Percentiles rank a stretch among this genome's conserved stretches.
Conservation (phyloP, 108 stramenopile genomes). For the Hondaea fermentalgiana region DNA sequence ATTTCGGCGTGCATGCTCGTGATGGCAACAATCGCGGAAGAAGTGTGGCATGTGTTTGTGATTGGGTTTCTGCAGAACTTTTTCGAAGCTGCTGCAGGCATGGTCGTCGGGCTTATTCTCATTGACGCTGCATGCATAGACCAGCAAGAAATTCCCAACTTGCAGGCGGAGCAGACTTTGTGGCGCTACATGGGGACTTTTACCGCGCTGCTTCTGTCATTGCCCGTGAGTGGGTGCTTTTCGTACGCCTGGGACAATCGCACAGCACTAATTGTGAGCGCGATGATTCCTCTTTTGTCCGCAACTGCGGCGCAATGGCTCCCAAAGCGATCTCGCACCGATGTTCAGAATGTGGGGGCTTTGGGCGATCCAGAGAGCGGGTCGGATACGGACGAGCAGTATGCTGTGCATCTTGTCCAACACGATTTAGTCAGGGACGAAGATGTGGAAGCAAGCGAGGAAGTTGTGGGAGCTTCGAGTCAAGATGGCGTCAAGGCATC, state of each 20-base stretch:
- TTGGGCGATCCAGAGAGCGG: not conserved
- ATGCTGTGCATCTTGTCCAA: no score
- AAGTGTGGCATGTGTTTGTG: not conserved
- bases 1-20: not conserved
- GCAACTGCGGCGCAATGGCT: not conserved
- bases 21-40: not conserved
- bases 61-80: slow-evolving; percentile 10
- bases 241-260: not conserved
- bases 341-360: no score
- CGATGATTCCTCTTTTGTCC: not conserved
- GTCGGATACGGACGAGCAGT: not conserved
- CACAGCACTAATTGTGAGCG: not conserved
- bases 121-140: not conserved
- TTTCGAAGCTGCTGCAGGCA: not conserved
- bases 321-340: not conserved
- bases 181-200: not conserved
- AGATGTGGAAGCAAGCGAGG: not conserved
- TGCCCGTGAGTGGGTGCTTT: slow-evolving; percentile 10
- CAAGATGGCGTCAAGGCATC: not conserved
- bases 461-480: not conserved
- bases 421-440: no score
- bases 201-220: not conserved
- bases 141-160: not conserved
- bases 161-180: slow-evolving; percentile 6
- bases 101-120: not conserved